phyloP scores from a whole-genome alignment of 768 basidiomycete species.

The Pulveroboletus sp. region DNA sequence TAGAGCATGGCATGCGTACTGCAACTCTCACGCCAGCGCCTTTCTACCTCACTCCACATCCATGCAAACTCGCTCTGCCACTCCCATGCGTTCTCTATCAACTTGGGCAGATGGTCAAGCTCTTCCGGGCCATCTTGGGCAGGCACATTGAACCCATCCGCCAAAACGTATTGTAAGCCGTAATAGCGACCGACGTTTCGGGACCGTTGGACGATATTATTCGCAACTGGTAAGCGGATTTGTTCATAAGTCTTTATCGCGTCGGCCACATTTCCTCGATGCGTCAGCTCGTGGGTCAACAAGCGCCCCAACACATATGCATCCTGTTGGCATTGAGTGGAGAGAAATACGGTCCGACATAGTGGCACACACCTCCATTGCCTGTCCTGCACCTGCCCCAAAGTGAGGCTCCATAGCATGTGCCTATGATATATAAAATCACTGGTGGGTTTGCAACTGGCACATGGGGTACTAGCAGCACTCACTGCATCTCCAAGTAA shows the following conservation, averaged over 20 bases:
- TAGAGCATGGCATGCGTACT: neutral
- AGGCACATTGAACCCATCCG: conserved; percentile 1
- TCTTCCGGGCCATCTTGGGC: conserved; percentile 3
- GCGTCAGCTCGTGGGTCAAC: conserved; percentile 22
- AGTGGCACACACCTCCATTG: conserved; percentile 41
- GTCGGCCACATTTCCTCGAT: conserved; percentile 18
- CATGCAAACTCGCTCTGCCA: conserved; percentile 11
- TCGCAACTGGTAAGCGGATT: conserved; percentile 30
- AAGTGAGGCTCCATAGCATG: conserved; percentile 48
- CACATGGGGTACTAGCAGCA: neutral
- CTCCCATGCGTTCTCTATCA: conserved; percentile 18
- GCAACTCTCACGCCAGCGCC: conserved; percentile 6
- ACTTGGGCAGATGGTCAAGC: conserved; percentile 6
- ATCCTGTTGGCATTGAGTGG: conserved; percentile 16
- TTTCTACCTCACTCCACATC: conserved; percentile 13
- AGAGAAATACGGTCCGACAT: neutral
- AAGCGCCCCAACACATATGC: conserved; percentile 30
- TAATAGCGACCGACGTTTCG: conserved; percentile 22
- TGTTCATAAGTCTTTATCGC: conserved; percentile 33
- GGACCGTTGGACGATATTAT: conserved; percentile 19
- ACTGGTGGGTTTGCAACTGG: neutral
- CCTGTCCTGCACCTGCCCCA: conserved; percentile 49
- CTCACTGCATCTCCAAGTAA: conserved; percentile 50
- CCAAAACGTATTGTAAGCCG: conserved; percentile 8
- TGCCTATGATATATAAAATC: conserved; percentile 28